Evolutionary conservation across 23 red algal genomes (phyloP), one percentile per base, ranked within the genome.

Genomic region (Cyanidiococcus yangmingshanensis): DNA sequence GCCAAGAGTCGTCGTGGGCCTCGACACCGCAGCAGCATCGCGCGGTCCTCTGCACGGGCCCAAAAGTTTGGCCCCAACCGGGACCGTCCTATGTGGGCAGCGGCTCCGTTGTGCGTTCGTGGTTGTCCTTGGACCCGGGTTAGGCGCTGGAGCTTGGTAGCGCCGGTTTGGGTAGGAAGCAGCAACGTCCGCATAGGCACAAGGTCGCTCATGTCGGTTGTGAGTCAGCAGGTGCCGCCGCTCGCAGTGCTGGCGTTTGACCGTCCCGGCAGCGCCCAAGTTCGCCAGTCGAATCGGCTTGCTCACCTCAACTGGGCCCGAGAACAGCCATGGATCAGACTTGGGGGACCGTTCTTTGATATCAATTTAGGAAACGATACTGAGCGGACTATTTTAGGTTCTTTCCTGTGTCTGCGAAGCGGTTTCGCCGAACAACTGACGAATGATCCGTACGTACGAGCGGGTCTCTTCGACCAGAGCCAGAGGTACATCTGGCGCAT

Each of bases 161-260:
- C n/a, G n/a, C n/a, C n/a, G n/a, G n/a, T n/a, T n/a, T n/a, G n/a
- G n/a, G n/a, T n/a, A n/a, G n/a, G n/a, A n/a, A n/a, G n/a, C n/a
- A n/a, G n/a, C n/a, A n/a, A n/a, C n/a, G n/a, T n/a, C n/a, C n/a
- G n/a, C n/a, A n/a, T n/a, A n/a, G n/a, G n/a, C n/a, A n/a, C n/a
- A n/a, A n/a, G 45, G 45, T 21, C 21, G 45, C 45, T 15, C 21
- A 54, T 54, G 45, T 54, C 45, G 7, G 45, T 7, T 7, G 45
- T 21, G 7, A 21, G 45, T 21, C 45, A 54, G 21, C 45, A 7
- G 45, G 32, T 71, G 27, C 32, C 63, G 27, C 21, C 27, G 15
- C 16, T 35, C 16, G 63, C 63, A 29, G 63, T 71, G 63, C 32
- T 71, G n/a, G 63, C 63, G 63, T 71, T 25, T 7, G 63, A 71